A percentile compares a stretch with the other conserved stretches of the same genome.
These are phyloP conservation scores for Mycena metata DNA, from an alignment of 768 basidiomycete genomes.

Conservation along the genomic window DNA sequence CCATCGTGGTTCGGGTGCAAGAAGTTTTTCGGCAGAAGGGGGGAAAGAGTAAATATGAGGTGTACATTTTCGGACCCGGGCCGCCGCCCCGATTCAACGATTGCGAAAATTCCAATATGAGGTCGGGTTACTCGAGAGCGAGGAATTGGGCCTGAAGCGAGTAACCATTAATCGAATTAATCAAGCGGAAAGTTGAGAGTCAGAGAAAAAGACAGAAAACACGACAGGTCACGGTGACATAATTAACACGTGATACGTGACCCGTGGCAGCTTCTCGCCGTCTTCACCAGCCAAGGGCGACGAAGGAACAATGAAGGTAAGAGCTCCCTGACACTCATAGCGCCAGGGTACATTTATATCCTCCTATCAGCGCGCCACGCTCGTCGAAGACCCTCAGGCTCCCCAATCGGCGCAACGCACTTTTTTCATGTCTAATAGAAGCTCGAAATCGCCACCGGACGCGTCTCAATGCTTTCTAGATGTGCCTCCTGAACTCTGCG, in stretches of 20 bases:
- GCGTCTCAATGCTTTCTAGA: background rate
- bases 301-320: background rate
- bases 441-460: no score
- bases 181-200: no score
- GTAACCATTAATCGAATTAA: no score
- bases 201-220: no score
- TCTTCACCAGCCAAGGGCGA: background rate
- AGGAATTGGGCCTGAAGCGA: no score
- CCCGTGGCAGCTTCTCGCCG: background rate
- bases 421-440: no score
- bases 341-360: background rate
- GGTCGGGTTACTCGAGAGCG: no score
- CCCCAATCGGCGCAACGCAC: background rate
- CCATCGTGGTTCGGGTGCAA: background rate
- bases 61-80: background rate
- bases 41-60: background rate
- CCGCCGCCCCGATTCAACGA: no score
- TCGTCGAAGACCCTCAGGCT: background rate
- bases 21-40: background rate
- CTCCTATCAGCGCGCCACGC: background rate
- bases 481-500: conserved; percentile 14
- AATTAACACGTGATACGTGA: background rate
- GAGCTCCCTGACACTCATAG: background rate
- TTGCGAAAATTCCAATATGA: no score
- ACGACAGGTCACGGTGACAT: background rate